phyloP scores from a whole-genome alignment of 176 grass and related monocot genomes.

The Zizania latifolia region DNA sequence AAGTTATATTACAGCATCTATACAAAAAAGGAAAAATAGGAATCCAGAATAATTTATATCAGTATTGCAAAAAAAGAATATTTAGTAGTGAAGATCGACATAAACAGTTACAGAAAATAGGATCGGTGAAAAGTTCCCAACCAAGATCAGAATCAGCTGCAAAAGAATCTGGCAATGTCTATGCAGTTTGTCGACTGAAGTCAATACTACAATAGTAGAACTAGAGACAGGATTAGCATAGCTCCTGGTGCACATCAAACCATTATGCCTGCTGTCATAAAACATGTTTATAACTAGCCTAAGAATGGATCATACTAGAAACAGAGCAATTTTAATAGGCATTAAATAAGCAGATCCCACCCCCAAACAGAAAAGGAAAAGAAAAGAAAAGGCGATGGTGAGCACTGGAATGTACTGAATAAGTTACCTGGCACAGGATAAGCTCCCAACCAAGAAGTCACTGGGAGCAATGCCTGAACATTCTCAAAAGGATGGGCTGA shows the following conservation, averaged over 20 bases:
- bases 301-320: background rate
- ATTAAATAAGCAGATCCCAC: background rate
- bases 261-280: background rate
- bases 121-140: background rate
- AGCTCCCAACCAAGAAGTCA: constrained; percentile 76
- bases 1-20: background rate
- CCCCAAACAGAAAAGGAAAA: background rate
- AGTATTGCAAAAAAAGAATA: background rate
- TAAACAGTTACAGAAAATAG: background rate
- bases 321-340: background rate
- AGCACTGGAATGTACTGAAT: background rate
- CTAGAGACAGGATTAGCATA: background rate
- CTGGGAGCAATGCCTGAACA: constrained; percentile 78
- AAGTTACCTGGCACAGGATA: constrained; percentile 63
- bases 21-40: background rate
- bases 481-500: constrained; percentile 90
- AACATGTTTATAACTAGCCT: background rate
- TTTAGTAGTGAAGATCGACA: background rate
- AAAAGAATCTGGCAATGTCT: background rate
- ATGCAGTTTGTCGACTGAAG: background rate
- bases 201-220: background rate
- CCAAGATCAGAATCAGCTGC: background rate
- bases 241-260: background rate
- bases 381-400: background rate
- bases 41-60: background rate